Percentiles rank a stretch among this genome's conserved stretches.
These are phyloP conservation scores for Puccinellia tenuiflora DNA, from an alignment of 176 grass and related monocot species.

Conservation along the genomic window DNA sequence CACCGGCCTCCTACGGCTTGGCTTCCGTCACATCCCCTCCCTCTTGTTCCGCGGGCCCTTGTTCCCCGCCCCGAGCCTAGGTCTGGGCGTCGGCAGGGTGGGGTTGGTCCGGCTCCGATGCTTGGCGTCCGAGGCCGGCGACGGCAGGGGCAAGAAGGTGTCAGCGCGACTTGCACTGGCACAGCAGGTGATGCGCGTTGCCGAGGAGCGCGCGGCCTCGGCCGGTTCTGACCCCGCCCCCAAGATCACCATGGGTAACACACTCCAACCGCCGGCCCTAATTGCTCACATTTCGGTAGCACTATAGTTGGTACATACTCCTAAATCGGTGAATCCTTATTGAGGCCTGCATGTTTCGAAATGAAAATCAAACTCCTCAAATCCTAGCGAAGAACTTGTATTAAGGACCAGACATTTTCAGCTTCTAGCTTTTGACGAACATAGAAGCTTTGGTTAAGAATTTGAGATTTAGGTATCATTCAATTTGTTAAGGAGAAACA, in stretches of 20 bases:
- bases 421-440: background rate
- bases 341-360: background rate
- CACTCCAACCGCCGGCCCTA: background rate
- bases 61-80: background rate
- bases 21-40: conserved; percentile 21
- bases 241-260: conserved; percentile 68
- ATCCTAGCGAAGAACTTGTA: background rate
- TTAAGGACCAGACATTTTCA: background rate
- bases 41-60: conserved; percentile 1
- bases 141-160: conserved; percentile 47
- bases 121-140: conserved; percentile 42
- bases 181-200: conserved; percentile 69
- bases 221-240: conserved; percentile 62
- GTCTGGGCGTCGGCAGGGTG: background rate
- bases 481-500: background rate
- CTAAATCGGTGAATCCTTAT: background rate
- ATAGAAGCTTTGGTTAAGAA: background rate
- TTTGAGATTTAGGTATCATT: background rate
- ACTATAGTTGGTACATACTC: background rate
- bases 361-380: background rate
- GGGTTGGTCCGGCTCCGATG: conserved; percentile 30
- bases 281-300: background rate
- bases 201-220: conserved; percentile 62
- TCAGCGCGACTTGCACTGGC: conserved; percentile 67
- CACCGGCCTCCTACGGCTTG: conserved; percentile 27